Percentiles rank a stretch among this genome's conserved stretches.
Conservation (phyloP, 2,329 filamentous ascomycete species). For the Curvularia sp. region DNA sequence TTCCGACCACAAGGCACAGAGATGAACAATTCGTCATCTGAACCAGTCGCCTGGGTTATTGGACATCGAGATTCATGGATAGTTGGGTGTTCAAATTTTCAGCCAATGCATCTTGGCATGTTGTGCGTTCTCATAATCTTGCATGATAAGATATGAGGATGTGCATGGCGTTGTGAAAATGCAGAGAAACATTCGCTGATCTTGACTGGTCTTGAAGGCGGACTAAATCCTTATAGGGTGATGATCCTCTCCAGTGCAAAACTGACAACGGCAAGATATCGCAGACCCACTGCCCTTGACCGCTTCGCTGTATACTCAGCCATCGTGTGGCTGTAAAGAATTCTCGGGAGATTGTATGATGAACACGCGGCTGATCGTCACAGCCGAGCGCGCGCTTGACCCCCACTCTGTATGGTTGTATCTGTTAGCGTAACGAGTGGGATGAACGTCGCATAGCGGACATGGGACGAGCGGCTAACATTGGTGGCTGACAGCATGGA, state of each 20-base stretch:
- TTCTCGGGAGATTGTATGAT: conserved; percentile 11
- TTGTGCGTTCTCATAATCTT: background rate
- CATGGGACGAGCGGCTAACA: conserved; percentile 8
- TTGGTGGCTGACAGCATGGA: conserved; percentile 1
- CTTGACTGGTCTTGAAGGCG: background rate
- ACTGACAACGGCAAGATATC: background rate
- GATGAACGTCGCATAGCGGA: background rate
- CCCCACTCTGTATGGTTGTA: conserved; percentile 2
- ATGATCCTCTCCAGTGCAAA: background rate
- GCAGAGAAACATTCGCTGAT: conserved; percentile 1
- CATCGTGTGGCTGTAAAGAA: background rate
- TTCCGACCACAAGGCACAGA: background rate
- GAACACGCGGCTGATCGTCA: conserved; percentile 11
- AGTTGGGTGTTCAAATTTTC: background rate
- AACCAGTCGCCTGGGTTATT: background rate
- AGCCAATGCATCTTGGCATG: background rate
- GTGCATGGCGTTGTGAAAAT: background rate
- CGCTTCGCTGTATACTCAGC: background rate
- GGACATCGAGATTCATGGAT: background rate
- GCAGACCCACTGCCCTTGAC: background rate
- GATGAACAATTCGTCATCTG: background rate
- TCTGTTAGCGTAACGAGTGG: conserved; percentile 9
- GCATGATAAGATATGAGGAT: background rate
- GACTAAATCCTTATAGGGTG: background rate
- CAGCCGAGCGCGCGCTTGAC: background rate